These are phyloP conservation scores for Reutealis trisperma DNA, from an alignment of 345 rosid genomes.

Conservation along the genomic window DNA sequence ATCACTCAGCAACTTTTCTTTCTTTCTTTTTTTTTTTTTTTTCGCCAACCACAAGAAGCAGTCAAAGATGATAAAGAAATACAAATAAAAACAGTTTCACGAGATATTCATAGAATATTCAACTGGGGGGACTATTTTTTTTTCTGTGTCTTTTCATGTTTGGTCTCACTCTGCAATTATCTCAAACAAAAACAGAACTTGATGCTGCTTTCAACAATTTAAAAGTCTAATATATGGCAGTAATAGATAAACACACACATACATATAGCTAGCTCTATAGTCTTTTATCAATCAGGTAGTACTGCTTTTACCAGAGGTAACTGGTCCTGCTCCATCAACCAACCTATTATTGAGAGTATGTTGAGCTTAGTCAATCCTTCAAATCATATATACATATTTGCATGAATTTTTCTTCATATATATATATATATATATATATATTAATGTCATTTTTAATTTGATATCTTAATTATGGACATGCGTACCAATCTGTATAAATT, in stretches of 20 bases:
- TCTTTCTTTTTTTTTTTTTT: too few species aligned
- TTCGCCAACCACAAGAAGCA: background rate
- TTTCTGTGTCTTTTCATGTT: background rate
- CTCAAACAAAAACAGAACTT: background rate
- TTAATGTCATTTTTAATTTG: background rate
- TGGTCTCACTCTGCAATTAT: background rate
- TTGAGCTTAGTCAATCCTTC: slow-evolving; percentile 24
- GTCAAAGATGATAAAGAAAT: background rate
- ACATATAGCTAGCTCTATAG: too few species aligned
- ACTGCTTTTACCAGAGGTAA: background rate
- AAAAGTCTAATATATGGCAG: too few species aligned
- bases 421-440: too few species aligned
- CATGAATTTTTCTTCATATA: too few species aligned
- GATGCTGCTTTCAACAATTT: background rate
- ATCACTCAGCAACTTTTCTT: too few species aligned
- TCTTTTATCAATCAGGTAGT: background rate
- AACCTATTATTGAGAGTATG: background rate
- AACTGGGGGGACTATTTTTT: background rate
- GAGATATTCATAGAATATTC: background rate
- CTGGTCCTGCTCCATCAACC: background rate
- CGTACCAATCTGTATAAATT: slow-evolving; percentile 3
- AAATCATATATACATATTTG: background rate
- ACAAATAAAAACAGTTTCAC: background rate
- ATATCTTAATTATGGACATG: background rate
- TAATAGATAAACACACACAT: too few species aligned